Evolutionary conservation across 2,329 filamentous ascomycete genomes (phyloP), one percentile per base, ranked within the genome.

Genomic region (Dissoconium aciculare): DNA sequence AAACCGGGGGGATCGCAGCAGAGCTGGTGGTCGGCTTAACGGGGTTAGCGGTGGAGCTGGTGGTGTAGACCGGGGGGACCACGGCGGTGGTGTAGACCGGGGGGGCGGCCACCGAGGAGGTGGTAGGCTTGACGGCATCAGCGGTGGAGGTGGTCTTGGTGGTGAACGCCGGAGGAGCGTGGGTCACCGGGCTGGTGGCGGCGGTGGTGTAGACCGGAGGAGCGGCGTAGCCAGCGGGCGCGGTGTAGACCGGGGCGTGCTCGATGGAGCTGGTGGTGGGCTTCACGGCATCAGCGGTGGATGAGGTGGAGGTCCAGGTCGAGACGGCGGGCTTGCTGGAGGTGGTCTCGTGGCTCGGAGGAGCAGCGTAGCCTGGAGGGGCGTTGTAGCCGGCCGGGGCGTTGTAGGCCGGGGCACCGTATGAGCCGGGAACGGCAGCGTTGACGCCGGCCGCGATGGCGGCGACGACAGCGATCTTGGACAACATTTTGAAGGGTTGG

Each of bases 391-490:
- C 29, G 33, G 32, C 15, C 30, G 30, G 21, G 26, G 24, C 13
- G 32, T 19, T 21, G 23, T 25, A 14, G 28, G 27, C 5, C n/a
- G 30, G 28, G 11, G 17, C 30, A 15, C 23, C 28, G 32, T 26
- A 26, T 17, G 26, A 27, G 16, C 26, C 34, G 26, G 29, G 12
- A 19, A 24, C 26, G 24, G 28, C 33, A 27, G 46, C 49, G 21
- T 37, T 38, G 28, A 42, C 45, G 34, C 39, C 43, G 21, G 42
- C 42, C 33, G 40, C 45, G 24, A 52, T 36, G 37, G 40, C 45
- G 32, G 45, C 49, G 34, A 44, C 41, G 33, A 48, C 32, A 24
- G 45, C 46, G 39, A 49, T 33, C 39, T 43, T 50, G 49, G 33
- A 45, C 39, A 46, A 43, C 39, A 44, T 44, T 17, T 8, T n/a